These are phyloP conservation scores for Wickerhamomyces sp. DNA, from an alignment of 1,139 yeast genomes.

Conservation along the genomic window DNA sequence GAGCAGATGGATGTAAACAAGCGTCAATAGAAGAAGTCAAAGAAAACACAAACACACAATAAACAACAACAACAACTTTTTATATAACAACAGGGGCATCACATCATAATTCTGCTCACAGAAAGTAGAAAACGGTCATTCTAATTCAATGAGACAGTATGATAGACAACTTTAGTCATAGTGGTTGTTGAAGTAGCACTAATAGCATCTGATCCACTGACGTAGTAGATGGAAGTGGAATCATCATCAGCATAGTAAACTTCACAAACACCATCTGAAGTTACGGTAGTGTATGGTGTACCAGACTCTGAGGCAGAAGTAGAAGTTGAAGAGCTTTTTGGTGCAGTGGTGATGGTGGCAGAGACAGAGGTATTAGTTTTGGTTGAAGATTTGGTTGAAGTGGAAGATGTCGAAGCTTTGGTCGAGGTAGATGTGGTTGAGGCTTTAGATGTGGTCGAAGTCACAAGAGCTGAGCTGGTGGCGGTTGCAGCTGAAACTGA, in stretches of 20 bases:
- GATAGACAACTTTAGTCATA: conserved; percentile 22
- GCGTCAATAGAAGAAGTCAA: no score
- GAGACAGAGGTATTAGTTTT: not conserved
- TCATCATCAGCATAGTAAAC: conserved; percentile 25
- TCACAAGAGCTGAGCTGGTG: not conserved
- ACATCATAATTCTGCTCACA: not conserved
- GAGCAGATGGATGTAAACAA: no score
- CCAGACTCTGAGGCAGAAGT: conserved; percentile 22
- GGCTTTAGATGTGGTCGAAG: not conserved
- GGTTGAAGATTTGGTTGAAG: conserved; percentile 8
- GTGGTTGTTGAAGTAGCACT: conserved; percentile 25
- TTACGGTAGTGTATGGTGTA: conserved; percentile 18
- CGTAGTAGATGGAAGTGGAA: conserved; percentile 23
- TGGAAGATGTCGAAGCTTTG: conserved; percentile 4
- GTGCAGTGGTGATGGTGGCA: conserved; percentile 9
- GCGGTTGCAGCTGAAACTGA: not conserved
- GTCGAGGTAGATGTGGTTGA: conserved; percentile 5
- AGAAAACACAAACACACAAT: no score
- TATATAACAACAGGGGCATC: not conserved
- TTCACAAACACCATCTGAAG: conserved; percentile 25
- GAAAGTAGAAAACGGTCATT: not conserved
- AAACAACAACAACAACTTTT: no score
- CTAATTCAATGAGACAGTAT: conserved; percentile 20
- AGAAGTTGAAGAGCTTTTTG: conserved; percentile 18
- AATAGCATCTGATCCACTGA: conserved; percentile 33